Base-by-base conservation (phyloP, 768 basidiomycete species). In the Tricholoma hemisulphureum region DNA sequence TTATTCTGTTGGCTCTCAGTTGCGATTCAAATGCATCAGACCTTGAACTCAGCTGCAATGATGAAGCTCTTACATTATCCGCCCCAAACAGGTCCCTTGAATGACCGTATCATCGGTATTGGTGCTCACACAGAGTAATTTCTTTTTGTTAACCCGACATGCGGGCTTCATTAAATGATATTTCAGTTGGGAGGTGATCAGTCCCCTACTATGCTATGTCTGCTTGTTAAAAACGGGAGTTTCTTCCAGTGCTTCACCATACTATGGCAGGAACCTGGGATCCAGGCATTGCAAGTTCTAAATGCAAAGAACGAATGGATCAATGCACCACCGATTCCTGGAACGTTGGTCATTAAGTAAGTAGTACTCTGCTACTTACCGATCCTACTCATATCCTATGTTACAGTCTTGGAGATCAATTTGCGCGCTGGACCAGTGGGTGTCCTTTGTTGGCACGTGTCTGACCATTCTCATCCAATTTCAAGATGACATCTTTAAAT, bases 401-500 rank as follows among this genome's bases (percentile, higher is more conserved):
- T 34, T 16, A 13, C 55, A 84, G 89, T 68, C 78, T 96, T 11
- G 95, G 90, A 6, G 94, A 95, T 65, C 91, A 94, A 70, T 83
- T 98, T 57, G 86, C 92, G 9, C 77, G 92, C 20, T 92, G 93
- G 90, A 93, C 95, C 13, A 96, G 92, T 94, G 59, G 29, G 83
- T 64, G 20, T 55, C 23, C 29, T 24, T 29, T 31, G 20, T 7
- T 6, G 9, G 18, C 13, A 8, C 13, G 16, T 11, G 9, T 43
- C n/a, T 54, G 3, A 29, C 16, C 7, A 6, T 11, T 43, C 26
- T 34, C 11, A 26, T 24, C 8, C 24, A 4, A 28, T 43, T 7
- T 41, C 16, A n/a, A 95, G 91, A 95, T 64, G 92, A 91, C 63
- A 77, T 93, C 39, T 96, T 95, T 82, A 92, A 91, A 63, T 94